Percentiles rank a stretch among this genome's conserved stretches.
These are phyloP conservation scores for Volvox reticuliferus DNA, from an alignment of 139 green algal species.

Conservation along the genomic window DNA sequence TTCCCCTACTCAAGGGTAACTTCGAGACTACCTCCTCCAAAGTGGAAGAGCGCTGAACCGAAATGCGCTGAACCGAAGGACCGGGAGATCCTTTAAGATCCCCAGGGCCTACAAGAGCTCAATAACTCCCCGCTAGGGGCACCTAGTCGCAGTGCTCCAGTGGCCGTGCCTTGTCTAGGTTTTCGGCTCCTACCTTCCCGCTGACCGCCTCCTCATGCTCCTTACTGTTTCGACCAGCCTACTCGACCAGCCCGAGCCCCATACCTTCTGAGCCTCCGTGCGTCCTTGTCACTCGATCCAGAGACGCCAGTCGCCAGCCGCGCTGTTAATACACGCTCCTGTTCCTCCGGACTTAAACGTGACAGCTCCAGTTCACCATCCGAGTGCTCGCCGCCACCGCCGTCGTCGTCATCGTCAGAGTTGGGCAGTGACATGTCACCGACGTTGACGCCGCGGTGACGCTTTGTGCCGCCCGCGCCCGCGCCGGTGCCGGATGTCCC, in stretches of 20 bases:
- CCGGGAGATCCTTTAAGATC: too few species aligned
- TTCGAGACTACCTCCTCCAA: too few species aligned
- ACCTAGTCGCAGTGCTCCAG: too few species aligned
- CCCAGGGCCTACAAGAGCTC: too few species aligned
- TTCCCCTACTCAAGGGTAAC: too few species aligned
- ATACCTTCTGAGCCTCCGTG: slow-evolving; percentile 48
- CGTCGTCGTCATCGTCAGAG: slow-evolving; percentile 30
- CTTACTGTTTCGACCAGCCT: background rate
- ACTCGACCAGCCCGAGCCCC: background rate
- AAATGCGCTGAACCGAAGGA: too few species aligned
- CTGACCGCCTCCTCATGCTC: too few species aligned
- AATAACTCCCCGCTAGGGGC: too few species aligned
- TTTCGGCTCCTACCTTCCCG: too few species aligned
- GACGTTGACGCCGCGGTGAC: slow-evolving; percentile 11
- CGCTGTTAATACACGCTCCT: slow-evolving; percentile 12
- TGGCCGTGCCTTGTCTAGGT: too few species aligned
- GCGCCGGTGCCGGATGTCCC: background rate
- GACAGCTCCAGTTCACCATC: slow-evolving; percentile 37
- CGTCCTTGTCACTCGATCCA: slow-evolving; percentile 55
- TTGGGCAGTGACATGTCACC: background rate
- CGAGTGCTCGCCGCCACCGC: slow-evolving; percentile 49
- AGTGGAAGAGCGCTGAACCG: too few species aligned
- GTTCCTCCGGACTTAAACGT: slow-evolving; percentile 26
- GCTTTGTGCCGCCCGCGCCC: background rate
- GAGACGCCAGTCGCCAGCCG: slow-evolving; percentile 1